These are phyloP conservation scores for Geopyxis carbonaria DNA, from an alignment of 495 filamentous ascomycete species.

Conservation along the genomic window DNA sequence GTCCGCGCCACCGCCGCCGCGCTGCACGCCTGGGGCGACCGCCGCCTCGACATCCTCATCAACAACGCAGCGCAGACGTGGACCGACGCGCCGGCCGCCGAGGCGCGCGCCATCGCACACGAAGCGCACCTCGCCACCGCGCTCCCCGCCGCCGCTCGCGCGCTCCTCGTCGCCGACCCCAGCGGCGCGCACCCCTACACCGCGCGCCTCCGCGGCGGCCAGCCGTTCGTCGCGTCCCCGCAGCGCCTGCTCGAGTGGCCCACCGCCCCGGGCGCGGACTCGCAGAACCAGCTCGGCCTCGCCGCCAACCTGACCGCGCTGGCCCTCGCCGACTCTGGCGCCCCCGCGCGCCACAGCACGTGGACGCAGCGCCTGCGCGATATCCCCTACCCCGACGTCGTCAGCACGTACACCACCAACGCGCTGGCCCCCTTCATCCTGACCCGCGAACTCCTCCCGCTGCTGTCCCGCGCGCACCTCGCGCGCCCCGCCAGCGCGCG, in stretches of 20 bases:
- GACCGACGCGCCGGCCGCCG: slow-evolving; percentile 30
- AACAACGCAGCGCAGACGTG: slow-evolving; percentile 37
- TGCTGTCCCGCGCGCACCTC: slow-evolving; percentile 21
- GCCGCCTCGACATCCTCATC: slow-evolving; percentile 29
- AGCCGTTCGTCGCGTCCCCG: no score
- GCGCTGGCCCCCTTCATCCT: slow-evolving; percentile 34
- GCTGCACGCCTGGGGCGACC: slow-evolving; percentile 22
- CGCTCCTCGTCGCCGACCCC: no score
- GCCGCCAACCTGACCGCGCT: no score
- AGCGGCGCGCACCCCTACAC: no score
- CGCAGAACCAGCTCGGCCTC: no score
- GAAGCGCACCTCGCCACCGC: slow-evolving; percentile 12
- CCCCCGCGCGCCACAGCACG: slow-evolving; percentile 6
- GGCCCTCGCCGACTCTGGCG: background rate
- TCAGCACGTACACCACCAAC: slow-evolving; percentile 32
- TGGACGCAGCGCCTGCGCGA: slow-evolving; percentile 32
- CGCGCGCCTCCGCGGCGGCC: no score
- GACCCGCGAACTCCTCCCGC: slow-evolving; percentile 31
- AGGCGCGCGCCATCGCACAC: slow-evolving; percentile 25
- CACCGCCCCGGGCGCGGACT: no score
- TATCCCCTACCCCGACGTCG: slow-evolving; percentile 36
- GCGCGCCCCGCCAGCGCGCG: no score
- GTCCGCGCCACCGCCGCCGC: slow-evolving; percentile 21
- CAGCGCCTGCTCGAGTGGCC: no score
- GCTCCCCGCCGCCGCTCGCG: background rate